Conservation (phyloP, 2,329 filamentous ascomycete genomes). For the Trichophyton simii region DNA sequence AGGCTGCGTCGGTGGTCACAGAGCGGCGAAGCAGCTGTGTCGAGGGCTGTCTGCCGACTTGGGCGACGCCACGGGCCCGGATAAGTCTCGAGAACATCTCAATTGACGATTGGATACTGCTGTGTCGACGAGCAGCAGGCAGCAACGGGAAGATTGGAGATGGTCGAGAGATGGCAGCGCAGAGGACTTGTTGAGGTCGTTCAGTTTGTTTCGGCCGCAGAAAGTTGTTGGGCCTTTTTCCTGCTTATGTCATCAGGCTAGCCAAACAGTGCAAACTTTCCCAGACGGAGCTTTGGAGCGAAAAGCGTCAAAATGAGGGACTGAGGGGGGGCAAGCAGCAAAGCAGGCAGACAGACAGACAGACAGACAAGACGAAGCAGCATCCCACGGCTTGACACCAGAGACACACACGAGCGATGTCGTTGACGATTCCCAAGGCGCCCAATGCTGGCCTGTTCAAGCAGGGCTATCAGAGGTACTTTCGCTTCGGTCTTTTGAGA, state of each 20-base stretch:
- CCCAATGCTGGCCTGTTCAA: constrained; percentile 93
- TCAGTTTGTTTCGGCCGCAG: neutral
- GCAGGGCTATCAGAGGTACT: constrained; percentile 87
- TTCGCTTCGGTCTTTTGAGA: constrained; percentile 9
- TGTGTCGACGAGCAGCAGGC: neutral
- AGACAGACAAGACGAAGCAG: too few relatives aligned
- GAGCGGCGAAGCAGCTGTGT: constrained; percentile 48
- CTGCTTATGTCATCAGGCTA: constrained; percentile 9
- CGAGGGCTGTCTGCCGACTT: constrained; percentile 40
- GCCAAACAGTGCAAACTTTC: constrained; percentile 12
- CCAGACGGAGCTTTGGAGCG: neutral
- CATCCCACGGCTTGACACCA: neutral
- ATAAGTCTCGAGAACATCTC: constrained; percentile 60
- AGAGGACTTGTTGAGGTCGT: constrained; percentile 2
- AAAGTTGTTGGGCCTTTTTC: constrained; percentile 10
- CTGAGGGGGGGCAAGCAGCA: neutral
- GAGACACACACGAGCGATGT: constrained; percentile 49
- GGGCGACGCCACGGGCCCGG: constrained; percentile 48
- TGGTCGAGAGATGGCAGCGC: neutral
- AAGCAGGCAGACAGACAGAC: too few relatives aligned
- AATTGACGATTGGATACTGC: constrained; percentile 6
- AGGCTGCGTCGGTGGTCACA: constrained; percentile 92
- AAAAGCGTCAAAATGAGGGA: neutral
- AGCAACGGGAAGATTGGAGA: neutral
- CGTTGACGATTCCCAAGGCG: constrained; percentile 86